Evolutionary conservation across 805 yeast genomes (phyloP).

Genomic region (Candida orba): DNA sequence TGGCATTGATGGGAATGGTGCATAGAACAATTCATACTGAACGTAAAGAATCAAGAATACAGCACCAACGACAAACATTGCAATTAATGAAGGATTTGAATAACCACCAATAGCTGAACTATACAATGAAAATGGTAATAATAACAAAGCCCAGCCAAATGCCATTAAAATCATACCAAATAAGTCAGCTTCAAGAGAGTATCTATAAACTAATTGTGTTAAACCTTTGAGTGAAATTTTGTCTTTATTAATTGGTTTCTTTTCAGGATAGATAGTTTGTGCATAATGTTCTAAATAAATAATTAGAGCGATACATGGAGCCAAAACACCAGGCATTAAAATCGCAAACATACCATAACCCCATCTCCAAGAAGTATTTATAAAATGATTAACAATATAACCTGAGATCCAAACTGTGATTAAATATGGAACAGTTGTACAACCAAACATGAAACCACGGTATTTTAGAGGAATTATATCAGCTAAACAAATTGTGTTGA

Average conservation of each 20-base stretch:
- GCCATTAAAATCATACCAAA: slow-evolving; percentile 32
- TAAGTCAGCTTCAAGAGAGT: slow-evolving; percentile 30
- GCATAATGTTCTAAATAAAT: slow-evolving; percentile 29
- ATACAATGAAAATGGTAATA: slow-evolving; percentile 33
- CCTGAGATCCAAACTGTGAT: slow-evolving; percentile 39
- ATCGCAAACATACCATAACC: slow-evolving; percentile 45
- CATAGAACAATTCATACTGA: slow-evolving; percentile 29
- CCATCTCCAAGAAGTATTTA: slow-evolving; percentile 37
- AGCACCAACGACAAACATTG: slow-evolving; percentile 36
- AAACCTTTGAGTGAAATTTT: slow-evolving; percentile 1
- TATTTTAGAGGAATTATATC: slow-evolving; percentile 34
- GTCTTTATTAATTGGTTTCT: not conserved
- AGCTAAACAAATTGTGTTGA: slow-evolving; percentile 28
- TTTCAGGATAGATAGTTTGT: slow-evolving; percentile 5
- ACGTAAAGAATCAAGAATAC: slow-evolving; percentile 27
- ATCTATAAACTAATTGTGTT: slow-evolving; percentile 4
- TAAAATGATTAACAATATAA: slow-evolving; percentile 23
- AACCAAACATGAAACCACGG: slow-evolving; percentile 30
- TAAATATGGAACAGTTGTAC: slow-evolving; percentile 34
- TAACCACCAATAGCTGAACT: slow-evolving; percentile 28
- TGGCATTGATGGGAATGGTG: slow-evolving; percentile 34
- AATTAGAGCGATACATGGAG: slow-evolving; percentile 23
- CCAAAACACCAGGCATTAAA: slow-evolving; percentile 34
- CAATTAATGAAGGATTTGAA: slow-evolving; percentile 35
- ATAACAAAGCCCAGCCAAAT: slow-evolving; percentile 31